phyloP scores from a whole-genome alignment of 768 basidiomycete genomes.

The Amanita brunnescens region DNA sequence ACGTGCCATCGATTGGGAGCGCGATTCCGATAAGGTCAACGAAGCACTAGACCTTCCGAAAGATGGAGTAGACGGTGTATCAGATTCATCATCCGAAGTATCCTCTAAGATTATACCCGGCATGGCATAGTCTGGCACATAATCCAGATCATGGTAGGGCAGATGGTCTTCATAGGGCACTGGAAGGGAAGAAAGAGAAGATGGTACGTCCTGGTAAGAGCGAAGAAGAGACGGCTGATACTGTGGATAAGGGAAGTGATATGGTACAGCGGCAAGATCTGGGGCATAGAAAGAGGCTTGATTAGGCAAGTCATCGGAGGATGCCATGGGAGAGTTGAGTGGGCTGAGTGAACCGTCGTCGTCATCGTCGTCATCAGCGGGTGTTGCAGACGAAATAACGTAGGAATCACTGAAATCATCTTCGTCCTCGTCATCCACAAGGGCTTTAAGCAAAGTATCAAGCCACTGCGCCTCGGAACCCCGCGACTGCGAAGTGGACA shows the following conservation, averaged over 20 bases:
- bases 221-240: constrained; percentile 48
- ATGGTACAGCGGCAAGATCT: constrained; percentile 34
- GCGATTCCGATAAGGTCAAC: constrained; percentile 41
- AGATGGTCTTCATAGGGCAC: constrained; percentile 44
- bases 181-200: constrained; percentile 37
- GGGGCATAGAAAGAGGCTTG: constrained; percentile 39
- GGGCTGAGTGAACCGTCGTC: constrained; percentile 57
- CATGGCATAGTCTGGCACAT: constrained; percentile 59
- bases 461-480: constrained; percentile 72
- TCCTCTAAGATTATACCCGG: constrained; percentile 74
- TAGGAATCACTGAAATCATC: constrained; percentile 41
- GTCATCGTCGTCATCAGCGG: constrained; percentile 60
- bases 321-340: constrained; percentile 61
- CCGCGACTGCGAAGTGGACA: constrained; percentile 22
- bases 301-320: constrained; percentile 63
- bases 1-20: constrained; percentile 42
- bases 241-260: constrained; percentile 57
- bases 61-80: constrained; percentile 55
- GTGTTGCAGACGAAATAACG: constrained; percentile 34
- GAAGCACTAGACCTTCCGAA: constrained; percentile 49
- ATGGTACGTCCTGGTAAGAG: constrained; percentile 37
- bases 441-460: constrained; percentile 67
- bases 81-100: constrained; percentile 80
- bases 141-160: constrained; percentile 54
- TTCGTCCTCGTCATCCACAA: constrained; percentile 66